Evolutionary conservation across 176 grass and related monocot species (phyloP).

Genomic region (Oryza longistaminata): DNA sequence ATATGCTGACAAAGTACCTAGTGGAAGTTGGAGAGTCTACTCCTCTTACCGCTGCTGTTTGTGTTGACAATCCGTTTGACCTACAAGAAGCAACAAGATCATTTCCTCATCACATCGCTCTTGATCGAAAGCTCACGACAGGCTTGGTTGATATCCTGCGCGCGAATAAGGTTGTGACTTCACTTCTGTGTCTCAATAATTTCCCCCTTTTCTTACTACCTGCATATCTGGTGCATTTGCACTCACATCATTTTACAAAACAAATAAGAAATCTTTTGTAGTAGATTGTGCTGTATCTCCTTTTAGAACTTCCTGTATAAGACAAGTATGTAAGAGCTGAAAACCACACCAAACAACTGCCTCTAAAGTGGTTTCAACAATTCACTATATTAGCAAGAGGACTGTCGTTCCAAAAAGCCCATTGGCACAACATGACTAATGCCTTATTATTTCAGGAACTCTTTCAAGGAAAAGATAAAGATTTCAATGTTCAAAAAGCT

Average conservation of each 20-base stretch:
- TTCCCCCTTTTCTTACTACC: not conserved
- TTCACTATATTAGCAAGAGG: not conserved
- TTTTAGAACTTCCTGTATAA: not conserved
- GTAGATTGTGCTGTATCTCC: slow-evolving; percentile 4
- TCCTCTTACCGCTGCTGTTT: slow-evolving; percentile 85
- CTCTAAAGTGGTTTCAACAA: slow-evolving; percentile 17
- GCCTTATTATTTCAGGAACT: slow-evolving; percentile 75
- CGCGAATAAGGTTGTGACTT: slow-evolving; percentile 72
- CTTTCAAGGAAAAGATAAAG: slow-evolving; percentile 87
- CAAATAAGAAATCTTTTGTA: slow-evolving; percentile 3
- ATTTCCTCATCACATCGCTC: slow-evolving; percentile 62
- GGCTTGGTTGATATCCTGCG: slow-evolving; percentile 86
- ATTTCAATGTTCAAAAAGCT: slow-evolving; percentile 79
- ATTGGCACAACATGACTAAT: slow-evolving; percentile 23
- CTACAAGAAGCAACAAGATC: slow-evolving; percentile 78
- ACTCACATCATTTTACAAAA: not conserved
- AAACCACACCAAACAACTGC: not conserved
- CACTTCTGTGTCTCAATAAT: not conserved
- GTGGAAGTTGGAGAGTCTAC: slow-evolving; percentile 89
- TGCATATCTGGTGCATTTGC: not conserved
- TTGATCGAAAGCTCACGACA: slow-evolving; percentile 68
- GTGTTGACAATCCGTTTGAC: slow-evolving; percentile 91
- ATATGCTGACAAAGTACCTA: slow-evolving; percentile 93
- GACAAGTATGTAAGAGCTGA: slow-evolving; percentile 10
- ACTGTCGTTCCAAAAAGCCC: not conserved